These are phyloP conservation scores for Candida sojae DNA, from an alignment of 1,139 yeast species.

Conservation along the genomic window DNA sequence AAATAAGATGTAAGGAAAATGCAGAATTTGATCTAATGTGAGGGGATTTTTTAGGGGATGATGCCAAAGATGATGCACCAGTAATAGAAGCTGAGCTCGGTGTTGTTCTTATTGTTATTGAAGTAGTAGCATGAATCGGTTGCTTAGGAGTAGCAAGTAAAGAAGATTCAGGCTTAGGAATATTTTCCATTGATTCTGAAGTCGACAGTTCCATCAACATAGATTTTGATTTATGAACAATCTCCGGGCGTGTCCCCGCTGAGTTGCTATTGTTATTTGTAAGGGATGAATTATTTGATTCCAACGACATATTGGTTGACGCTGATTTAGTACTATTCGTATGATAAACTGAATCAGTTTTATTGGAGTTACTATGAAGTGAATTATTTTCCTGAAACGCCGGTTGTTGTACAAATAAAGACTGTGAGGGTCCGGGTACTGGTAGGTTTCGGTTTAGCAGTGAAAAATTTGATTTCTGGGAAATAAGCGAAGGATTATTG, in stretches of 20 bases:
- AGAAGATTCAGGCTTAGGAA: constrained; percentile 6
- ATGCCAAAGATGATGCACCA: background rate
- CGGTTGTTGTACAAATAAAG: background rate
- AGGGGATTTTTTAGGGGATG: constrained; percentile 25
- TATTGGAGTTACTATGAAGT: background rate
- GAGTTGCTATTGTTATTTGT: background rate
- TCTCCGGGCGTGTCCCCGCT: background rate
- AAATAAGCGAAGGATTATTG: background rate
- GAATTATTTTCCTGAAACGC: background rate
- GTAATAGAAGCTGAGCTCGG: too few species aligned
- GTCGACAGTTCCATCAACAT: constrained; percentile 10
- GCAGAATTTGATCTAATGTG: constrained; percentile 34
- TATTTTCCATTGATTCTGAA: constrained; percentile 2
- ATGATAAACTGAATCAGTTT: background rate
- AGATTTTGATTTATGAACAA: constrained; percentile 11
- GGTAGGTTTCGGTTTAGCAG: constrained; percentile 4
- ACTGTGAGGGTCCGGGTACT: background rate
- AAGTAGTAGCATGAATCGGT: background rate
- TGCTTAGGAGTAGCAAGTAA: constrained; percentile 4
- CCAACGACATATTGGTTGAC: background rate
- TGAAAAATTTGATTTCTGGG: background rate
- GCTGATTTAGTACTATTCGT: background rate
- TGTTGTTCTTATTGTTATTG: too few species aligned
- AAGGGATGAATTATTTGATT: constrained; percentile 4
- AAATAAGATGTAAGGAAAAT: constrained; percentile 19